phyloP scores from a whole-genome alignment of 1,139 yeast genomes.

The Geotrichum australiense region DNA sequence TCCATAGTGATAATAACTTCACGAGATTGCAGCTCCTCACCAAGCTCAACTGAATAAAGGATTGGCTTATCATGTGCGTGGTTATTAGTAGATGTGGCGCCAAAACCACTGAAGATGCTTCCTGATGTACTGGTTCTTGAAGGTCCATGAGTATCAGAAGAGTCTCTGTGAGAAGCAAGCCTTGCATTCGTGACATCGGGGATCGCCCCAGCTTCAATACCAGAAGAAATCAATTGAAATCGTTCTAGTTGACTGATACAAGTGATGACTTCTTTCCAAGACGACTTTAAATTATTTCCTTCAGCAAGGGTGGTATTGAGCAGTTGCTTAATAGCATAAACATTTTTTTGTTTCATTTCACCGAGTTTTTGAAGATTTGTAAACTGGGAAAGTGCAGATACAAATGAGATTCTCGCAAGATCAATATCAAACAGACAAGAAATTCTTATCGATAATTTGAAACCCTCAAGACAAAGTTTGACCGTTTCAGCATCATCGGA shows the following conservation, averaged over 20 bases:
- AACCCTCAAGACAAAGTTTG: slow-evolving; percentile 73
- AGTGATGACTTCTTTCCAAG: slow-evolving; percentile 81
- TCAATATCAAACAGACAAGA: slow-evolving; percentile 80
- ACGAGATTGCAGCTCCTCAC: slow-evolving; percentile 57
- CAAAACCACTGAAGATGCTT: slow-evolving; percentile 9
- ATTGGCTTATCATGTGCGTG: slow-evolving; percentile 4
- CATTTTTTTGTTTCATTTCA: slow-evolving; percentile 73
- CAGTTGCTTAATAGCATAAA: slow-evolving; percentile 68
- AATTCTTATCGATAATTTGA: slow-evolving; percentile 71
- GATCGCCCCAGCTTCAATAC: slow-evolving; percentile 73
- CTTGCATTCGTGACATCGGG: slow-evolving; percentile 83
- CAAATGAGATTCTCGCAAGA: slow-evolving; percentile 80
- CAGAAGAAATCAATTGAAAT: slow-evolving; percentile 79
- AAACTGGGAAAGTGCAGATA: slow-evolving; percentile 84
- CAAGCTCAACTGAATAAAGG: slow-evolving; percentile 45
- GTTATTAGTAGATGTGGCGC: slow-evolving; percentile 39
- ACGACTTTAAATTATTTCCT: slow-evolving; percentile 60
- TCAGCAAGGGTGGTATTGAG: slow-evolving; percentile 73
- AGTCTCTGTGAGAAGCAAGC: slow-evolving; percentile 41
- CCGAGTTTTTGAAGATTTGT: slow-evolving; percentile 72
- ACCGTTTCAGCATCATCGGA: slow-evolving; percentile 73
- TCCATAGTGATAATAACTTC: slow-evolving; percentile 83
- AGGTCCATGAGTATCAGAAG: slow-evolving; percentile 40
- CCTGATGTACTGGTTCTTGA: slow-evolving; percentile 12
- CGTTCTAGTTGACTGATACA: slow-evolving; percentile 89